phyloP scores from a whole-genome alignment of 257 asterid species.

The Handroanthus guayacan region DNA sequence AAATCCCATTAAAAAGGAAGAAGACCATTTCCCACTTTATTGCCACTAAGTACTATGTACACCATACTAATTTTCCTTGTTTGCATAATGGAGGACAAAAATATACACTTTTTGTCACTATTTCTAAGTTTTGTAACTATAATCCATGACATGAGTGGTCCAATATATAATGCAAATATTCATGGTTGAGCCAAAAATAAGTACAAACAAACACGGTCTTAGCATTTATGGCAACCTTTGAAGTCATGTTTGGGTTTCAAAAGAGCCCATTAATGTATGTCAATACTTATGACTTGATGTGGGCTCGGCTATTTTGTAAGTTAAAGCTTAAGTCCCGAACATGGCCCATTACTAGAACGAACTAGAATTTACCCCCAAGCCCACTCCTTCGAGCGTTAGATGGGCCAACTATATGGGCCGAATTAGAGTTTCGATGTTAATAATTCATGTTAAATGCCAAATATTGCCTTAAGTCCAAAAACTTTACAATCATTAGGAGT shows the following conservation, averaged over 20 bases:
- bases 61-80: not conserved
- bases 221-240: not conserved
- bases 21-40: slow-evolving; percentile 8
- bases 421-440: no score
- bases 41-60: not conserved
- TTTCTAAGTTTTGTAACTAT: slow-evolving; percentile 22
- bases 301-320: not conserved
- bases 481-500: no score
- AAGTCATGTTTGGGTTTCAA: not conserved
- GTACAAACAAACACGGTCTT: not conserved
- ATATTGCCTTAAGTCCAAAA: no score
- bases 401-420: not conserved
- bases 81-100: slow-evolving; percentile 26
- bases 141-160: slow-evolving; percentile 34
- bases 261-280: not conserved
- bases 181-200: not conserved
- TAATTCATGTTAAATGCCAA: no score
- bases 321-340: slow-evolving; percentile 6
- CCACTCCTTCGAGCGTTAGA: not conserved
- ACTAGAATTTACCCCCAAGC: not conserved
- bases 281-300: not conserved
- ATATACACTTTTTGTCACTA: slow-evolving; percentile 35
- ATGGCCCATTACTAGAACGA: no score
- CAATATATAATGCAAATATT: slow-evolving; percentile 20
- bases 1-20: not conserved